Base-by-base conservation (phyloP, 257 asterid genomes). In the Fraxinus americana region DNA sequence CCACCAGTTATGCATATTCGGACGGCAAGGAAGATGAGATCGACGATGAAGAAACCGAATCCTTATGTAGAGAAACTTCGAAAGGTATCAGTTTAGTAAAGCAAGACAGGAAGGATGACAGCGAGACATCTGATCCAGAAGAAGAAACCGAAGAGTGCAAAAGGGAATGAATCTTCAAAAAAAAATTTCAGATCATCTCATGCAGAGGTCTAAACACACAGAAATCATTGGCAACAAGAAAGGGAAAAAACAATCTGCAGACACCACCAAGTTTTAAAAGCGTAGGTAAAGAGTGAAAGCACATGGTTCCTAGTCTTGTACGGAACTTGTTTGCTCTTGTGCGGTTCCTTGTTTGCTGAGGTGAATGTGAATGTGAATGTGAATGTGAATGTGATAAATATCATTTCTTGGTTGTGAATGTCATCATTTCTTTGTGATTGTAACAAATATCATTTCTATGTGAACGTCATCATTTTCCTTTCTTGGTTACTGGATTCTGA, bases 1-100 rank as follows among this genome's bases (percentile, higher is more conserved):
- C 41, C 79, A 43, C 78, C 90, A 95, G 99, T 71, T 95, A 95
- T 17, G 99, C 98, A 35, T 93, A 95, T 87, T 88, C 90, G 75
- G 98, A 92, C 63, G 87, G 68, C 48, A 90, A 87, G 87, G 97
- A 87, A 17, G 97, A 87, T 17, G 90, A 84, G 35, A 70, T 84
- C 11, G 94, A 91, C 25, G 94, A 90, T 19, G 97, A 91, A 87
- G 99, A 95, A 88, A 76, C 84, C 25, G 93, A 93, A 85, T 76
- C 94, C 65, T 78, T 95, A 63, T 84, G 85, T 82, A 83, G 83
- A 85, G 97, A 86, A 74, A 83, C 83, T 39, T 75, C 94, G 7
- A 86, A 86, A 81, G 96, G 99, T 81, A 91, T 93, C 82, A 38
- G 92, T 80, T 84, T 95, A 80, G 97, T 89, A 70, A 86, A 88